Evolutionary conservation across 129 eudicot genomes (phyloP).

Genomic region (Solidago caesia): DNA sequence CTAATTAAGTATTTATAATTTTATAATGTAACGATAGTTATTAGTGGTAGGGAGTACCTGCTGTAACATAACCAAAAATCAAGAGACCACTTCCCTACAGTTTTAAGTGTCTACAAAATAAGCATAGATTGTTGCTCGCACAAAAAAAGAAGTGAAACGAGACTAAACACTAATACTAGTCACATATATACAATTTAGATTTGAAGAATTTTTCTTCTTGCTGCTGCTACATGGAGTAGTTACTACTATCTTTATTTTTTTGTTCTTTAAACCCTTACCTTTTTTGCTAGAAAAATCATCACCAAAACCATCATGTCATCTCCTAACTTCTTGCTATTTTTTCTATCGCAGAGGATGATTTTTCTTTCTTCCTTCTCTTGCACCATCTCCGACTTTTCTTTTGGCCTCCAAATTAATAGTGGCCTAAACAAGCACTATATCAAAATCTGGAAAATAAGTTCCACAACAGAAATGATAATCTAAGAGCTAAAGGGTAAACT

Average conservation of each 20-base stretch:
- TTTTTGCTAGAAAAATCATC: slow-evolving; percentile 39
- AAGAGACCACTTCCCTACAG: background rate
- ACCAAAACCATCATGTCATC: slow-evolving; percentile 56
- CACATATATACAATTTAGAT: slow-evolving; percentile 3
- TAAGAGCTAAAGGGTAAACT: background rate
- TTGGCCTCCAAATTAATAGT: slow-evolving; percentile 81
- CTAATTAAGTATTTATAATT: too few species aligned
- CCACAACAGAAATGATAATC: background rate
- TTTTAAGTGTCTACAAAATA: slow-evolving; percentile 19
- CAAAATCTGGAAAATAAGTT: background rate
- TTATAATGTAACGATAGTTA: background rate
- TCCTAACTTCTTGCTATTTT: slow-evolving; percentile 39
- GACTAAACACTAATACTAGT: slow-evolving; percentile 17
- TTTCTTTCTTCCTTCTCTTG: slow-evolving; percentile 52
- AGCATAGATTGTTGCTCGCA: slow-evolving; percentile 7
- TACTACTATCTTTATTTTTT: slow-evolving; percentile 36
- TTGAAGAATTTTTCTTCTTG: slow-evolving; percentile 35
- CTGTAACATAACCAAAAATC: slow-evolving; percentile 23
- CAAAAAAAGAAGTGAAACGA: slow-evolving; percentile 7
- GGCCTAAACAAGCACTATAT: slow-evolving; percentile 41
- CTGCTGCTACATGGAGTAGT: slow-evolving; percentile 32
- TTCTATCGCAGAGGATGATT: slow-evolving; percentile 56
- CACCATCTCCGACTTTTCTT: slow-evolving; percentile 50
- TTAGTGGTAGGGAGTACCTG: background rate
- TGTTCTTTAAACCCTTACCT: slow-evolving; percentile 47